Conservation (phyloP, 2,329 filamentous ascomycete species). For the Talaromyces sp. region DNA sequence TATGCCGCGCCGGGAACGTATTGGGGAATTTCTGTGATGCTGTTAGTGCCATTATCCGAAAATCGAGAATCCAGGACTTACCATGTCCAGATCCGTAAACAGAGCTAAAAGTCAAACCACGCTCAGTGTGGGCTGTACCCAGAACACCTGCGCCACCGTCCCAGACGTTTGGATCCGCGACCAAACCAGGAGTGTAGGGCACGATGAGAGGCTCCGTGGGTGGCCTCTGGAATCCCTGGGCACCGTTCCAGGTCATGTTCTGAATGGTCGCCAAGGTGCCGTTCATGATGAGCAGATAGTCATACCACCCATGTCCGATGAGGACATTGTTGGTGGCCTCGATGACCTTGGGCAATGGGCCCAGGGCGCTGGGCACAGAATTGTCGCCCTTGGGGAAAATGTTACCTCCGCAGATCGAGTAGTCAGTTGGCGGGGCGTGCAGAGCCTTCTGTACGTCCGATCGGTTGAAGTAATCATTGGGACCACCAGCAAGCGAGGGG, state of each 20-base stretch:
- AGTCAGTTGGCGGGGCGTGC: slow-evolving; percentile 46
- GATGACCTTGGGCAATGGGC: slow-evolving; percentile 60
- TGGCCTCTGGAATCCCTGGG: slow-evolving; percentile 62
- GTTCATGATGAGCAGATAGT: slow-evolving; percentile 65
- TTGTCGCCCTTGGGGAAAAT: slow-evolving; percentile 47
- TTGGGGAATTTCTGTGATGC: slow-evolving; percentile 10
- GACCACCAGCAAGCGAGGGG: slow-evolving; percentile 54
- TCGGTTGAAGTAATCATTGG: slow-evolving; percentile 65
- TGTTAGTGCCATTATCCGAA: neutral
- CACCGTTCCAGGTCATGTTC: slow-evolving; percentile 77
- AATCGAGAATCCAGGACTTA: slow-evolving; percentile 2
- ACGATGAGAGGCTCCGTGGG: slow-evolving; percentile 61
- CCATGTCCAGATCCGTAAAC: slow-evolving; percentile 14
- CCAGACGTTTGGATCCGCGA: slow-evolving; percentile 40
- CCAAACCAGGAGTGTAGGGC: slow-evolving; percentile 43
- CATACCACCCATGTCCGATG: slow-evolving; percentile 69
- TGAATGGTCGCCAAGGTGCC: slow-evolving; percentile 71
- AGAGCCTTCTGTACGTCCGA: slow-evolving; percentile 65
- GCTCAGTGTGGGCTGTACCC: slow-evolving; percentile 67
- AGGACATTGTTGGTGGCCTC: slow-evolving; percentile 69
- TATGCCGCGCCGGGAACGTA: slow-evolving; percentile 53
- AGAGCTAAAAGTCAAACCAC: slow-evolving; percentile 43
- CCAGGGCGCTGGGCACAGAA: slow-evolving; percentile 32
- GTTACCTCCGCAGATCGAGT: slow-evolving; percentile 29
- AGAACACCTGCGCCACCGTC: slow-evolving; percentile 63